These are phyloP conservation scores for Eucalyptus sp. DNA, from an alignment of 345 rosid species.

Conservation along the genomic window DNA sequence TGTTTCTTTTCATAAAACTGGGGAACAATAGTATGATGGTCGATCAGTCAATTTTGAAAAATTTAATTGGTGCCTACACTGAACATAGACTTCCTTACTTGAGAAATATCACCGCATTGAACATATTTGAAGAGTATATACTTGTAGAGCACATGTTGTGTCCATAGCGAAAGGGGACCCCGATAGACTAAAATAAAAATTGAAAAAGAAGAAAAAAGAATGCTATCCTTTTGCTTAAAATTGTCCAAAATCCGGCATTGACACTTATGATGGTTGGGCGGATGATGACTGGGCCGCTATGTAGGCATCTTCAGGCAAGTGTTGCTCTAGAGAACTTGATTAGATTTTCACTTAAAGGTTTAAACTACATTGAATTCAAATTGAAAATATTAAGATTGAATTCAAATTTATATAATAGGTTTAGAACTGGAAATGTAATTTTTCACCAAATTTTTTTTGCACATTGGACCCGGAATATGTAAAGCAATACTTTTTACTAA, in stretches of 20 bases:
- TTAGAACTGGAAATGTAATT: too few relatives aligned
- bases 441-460: too few relatives aligned
- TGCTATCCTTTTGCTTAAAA: neutral
- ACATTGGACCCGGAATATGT: too few relatives aligned
- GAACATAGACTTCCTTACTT: neutral
- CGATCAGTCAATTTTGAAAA: neutral
- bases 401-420: too few relatives aligned
- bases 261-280: fast-evolving
- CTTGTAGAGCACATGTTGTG: neutral
- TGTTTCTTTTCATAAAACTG: neutral
- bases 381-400: too few relatives aligned
- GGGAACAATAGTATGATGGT: neutral
- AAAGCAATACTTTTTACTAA: too few relatives aligned
- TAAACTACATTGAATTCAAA: neutral
- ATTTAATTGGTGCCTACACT: neutral
- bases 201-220: neutral
- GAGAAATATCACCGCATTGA: neutral
- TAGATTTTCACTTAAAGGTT: neutral
- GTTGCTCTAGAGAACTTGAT: too few relatives aligned
- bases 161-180: neutral
- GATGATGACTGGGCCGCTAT: fast-evolving
- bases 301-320: neutral
- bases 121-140: neutral
- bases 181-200: neutral
- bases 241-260: fast-evolving